Evolutionary conservation across 139 green algal genomes (phyloP).

Genomic region (Tetraselmis striata): DNA sequence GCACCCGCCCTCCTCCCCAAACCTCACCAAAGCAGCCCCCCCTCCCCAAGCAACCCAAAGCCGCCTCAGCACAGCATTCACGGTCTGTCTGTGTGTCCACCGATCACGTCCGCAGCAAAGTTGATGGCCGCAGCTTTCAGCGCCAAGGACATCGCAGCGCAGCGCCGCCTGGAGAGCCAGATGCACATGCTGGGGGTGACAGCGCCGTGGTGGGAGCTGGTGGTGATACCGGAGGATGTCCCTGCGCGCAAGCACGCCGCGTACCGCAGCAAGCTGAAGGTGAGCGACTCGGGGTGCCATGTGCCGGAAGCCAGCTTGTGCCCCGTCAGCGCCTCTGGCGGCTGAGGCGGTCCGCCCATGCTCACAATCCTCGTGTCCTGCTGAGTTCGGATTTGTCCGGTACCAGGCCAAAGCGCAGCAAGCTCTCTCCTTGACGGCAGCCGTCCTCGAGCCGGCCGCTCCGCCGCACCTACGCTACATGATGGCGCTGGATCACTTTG

Average conservation of each 20-base stretch:
- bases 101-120: not conserved
- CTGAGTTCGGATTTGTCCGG: no score
- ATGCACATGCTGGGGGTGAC: not conserved
- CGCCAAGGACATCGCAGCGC: not conserved
- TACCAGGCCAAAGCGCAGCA: not conserved
- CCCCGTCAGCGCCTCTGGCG: no score
- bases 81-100: no score
- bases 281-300: no score
- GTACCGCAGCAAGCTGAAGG: not conserved
- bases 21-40: no score
- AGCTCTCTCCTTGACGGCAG: not conserved
- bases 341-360: no score
- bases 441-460: not conserved
- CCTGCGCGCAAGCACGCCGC: not conserved
- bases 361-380: no score
- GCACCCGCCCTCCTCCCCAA: no score
- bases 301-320: no score
- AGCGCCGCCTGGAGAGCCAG: not conserved
- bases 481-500: not conserved
- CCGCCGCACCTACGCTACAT: not conserved
- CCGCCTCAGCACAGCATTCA: no score
- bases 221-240: not conserved
- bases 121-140: not conserved
- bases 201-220: not conserved
- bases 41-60: no score